These are phyloP conservation scores for Leonotis leonurus DNA, from an alignment of 257 asterid species.

Conservation along the genomic window DNA sequence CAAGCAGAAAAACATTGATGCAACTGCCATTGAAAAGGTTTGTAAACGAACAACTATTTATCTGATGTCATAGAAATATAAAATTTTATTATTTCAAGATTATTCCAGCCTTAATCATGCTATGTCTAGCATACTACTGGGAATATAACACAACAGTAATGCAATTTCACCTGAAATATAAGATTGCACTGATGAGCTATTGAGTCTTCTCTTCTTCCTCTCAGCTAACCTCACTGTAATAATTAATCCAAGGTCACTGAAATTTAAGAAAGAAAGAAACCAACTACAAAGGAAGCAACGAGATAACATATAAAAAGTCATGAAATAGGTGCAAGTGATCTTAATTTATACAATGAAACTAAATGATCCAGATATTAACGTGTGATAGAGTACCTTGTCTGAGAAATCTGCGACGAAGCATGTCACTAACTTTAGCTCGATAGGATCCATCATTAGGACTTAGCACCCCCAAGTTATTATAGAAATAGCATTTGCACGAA, in stretches of 20 bases:
- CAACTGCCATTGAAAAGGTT: neutral
- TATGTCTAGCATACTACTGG: neutral
- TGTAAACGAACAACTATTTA: neutral
- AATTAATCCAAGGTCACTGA: constrained; percentile 8
- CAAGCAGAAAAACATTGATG: neutral
- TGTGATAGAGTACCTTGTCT: constrained; percentile 60
- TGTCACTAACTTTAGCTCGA: constrained; percentile 42
- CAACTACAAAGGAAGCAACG: neutral
- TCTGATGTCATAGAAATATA: neutral
- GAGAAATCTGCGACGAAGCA: constrained; percentile 77
- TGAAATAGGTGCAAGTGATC: neutral
- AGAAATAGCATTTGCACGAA: constrained; percentile 90
- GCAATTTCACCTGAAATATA: constrained; percentile 41
- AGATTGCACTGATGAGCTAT: constrained; percentile 20
- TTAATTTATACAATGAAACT: neutral
- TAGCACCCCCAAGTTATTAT: constrained; percentile 54
- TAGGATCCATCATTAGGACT: constrained; percentile 35
- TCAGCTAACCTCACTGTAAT: constrained; percentile 63
- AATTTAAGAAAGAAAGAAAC: neutral
- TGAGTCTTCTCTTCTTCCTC: constrained; percentile 48
- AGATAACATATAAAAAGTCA: neutral
- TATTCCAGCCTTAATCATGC: neutral
- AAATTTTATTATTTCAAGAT: neutral
- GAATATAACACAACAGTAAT: neutral
- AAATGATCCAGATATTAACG: neutral